Percentiles rank a stretch among this genome's conserved stretches.
phyloP scores from a whole-genome alignment of 192 early-diverging fungal genomes.

The Cladochytrium replicatum region DNA sequence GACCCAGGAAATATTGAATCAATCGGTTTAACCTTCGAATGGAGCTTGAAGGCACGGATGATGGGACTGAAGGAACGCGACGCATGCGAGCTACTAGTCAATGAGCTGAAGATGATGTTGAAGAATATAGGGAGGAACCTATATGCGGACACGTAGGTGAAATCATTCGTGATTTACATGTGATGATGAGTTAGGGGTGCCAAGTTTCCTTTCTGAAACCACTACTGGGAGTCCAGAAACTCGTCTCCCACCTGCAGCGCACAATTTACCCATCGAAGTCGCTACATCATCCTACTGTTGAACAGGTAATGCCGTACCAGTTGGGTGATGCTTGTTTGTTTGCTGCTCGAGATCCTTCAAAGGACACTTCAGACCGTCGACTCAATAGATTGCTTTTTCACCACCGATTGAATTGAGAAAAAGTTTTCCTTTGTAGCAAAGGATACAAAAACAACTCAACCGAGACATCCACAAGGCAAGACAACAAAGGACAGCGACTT shows the following conservation, averaged over 20 bases:
- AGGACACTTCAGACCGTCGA: no score
- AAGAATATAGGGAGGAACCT: conserved; percentile 70
- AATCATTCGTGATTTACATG: conserved; percentile 4
- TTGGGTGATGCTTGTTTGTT: no score
- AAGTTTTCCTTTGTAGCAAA: no score
- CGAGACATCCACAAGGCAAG: no score
- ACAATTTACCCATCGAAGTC: conserved; percentile 67
- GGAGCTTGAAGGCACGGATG: conserved; percentile 26
- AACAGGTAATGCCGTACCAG: no score
- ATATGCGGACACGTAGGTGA: conserved; percentile 33
- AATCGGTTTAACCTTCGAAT: conserved; percentile 46
- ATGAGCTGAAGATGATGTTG: conserved; percentile 54
- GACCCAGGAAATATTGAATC: conserved; percentile 66
- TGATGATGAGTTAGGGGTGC: conserved; percentile 19
- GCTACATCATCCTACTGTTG: conserved; percentile 80
- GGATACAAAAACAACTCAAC: no score
- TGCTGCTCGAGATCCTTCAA: no score
- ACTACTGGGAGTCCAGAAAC: conserved; percentile 40
- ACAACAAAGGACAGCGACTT: no score
- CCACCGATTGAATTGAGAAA: no score
- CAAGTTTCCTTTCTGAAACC: conserved; percentile 55
- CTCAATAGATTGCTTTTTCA: no score
- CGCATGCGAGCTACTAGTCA: conserved; percentile 48
- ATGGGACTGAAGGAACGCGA: conserved; percentile 28
- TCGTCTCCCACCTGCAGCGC: conserved; percentile 58